phyloP scores from a whole-genome alignment of 1,139 yeast genomes.

The Candida dubliniensis region DNA sequence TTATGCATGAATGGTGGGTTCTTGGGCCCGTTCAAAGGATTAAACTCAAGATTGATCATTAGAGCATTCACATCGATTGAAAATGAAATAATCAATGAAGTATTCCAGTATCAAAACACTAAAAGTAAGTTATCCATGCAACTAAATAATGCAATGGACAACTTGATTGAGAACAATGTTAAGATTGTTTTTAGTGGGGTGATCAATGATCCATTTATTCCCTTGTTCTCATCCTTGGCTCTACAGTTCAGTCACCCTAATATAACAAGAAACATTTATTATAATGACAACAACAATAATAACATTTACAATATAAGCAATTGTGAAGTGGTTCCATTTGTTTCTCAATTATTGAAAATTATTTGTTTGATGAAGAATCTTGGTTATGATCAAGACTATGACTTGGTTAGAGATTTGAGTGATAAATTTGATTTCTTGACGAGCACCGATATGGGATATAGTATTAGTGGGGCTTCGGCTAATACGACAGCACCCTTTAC shows the following conservation, averaged over 20 bases:
- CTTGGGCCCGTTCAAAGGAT: slow-evolving; percentile 44
- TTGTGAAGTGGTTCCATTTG: slow-evolving; percentile 5
- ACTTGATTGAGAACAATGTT: slow-evolving; percentile 40
- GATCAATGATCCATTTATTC: slow-evolving; percentile 45
- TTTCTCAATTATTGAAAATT: slow-evolving; percentile 33
- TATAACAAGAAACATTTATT: slow-evolving; percentile 42
- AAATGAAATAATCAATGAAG: slow-evolving; percentile 48
- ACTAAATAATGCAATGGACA: slow-evolving; percentile 32
- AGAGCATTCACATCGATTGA: slow-evolving; percentile 48
- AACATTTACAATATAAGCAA: no score
- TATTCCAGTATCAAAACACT: slow-evolving; percentile 47
- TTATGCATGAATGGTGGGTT: slow-evolving; percentile 48
- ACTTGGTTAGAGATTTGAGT: slow-evolving; percentile 32
- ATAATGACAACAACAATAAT: background rate
- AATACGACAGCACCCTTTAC: no score
- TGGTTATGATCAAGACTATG: slow-evolving; percentile 35
- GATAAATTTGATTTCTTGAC: slow-evolving; percentile 17
- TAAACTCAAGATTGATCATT: slow-evolving; percentile 47
- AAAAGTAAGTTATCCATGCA: slow-evolving; percentile 31
- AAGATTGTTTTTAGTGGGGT: slow-evolving; percentile 53
- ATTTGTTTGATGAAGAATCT: slow-evolving; percentile 37
- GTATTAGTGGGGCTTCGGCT: background rate
- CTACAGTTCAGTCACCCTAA: slow-evolving; percentile 52
- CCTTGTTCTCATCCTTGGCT: slow-evolving; percentile 47
- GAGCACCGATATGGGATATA: slow-evolving; percentile 13